phyloP scores from a whole-genome alignment of 148 eudicot species.

The Linanthus parryae region DNA sequence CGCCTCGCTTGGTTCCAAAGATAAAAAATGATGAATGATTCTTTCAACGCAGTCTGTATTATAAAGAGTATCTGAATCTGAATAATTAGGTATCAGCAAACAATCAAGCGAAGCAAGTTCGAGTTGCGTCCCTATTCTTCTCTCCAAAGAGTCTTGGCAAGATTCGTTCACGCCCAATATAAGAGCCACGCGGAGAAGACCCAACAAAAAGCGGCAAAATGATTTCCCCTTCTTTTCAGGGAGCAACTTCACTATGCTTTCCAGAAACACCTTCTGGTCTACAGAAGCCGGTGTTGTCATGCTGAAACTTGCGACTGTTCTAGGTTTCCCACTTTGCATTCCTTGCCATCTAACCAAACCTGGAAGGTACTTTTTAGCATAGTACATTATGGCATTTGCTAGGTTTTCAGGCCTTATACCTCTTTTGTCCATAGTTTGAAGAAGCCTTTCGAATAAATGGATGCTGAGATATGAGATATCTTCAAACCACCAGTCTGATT shows the following conservation, averaged over 20 bases:
- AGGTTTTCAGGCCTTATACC: constrained; percentile 70
- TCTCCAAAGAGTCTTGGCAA: constrained; percentile 70
- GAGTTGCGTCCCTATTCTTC: constrained; percentile 74
- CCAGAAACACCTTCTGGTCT: constrained; percentile 60
- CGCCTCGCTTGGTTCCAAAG: constrained; percentile 26
- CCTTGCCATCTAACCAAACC: constrained; percentile 83
- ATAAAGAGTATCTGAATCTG: constrained; percentile 75
- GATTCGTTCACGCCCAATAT: constrained; percentile 59
- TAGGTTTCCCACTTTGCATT: constrained; percentile 32
- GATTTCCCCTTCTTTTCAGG: constrained; percentile 78
- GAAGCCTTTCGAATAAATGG: constrained; percentile 58
- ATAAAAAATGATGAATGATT: constrained; percentile 56
- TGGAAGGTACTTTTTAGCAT: constrained; percentile 69
- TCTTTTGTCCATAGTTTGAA: constrained; percentile 58
- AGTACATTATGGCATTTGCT: constrained; percentile 71
- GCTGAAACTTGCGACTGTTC: constrained; percentile 80
- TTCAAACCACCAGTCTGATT: constrained; percentile 97
- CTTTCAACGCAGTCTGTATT: constrained; percentile 76
- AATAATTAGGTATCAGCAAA: constrained; percentile 75
- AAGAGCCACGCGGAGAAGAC: constrained; percentile 77
- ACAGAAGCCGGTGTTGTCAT: constrained; percentile 62
- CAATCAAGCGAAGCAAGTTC: constrained; percentile 75
- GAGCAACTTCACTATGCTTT: constrained; percentile 58
- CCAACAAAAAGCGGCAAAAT: constrained; percentile 74
- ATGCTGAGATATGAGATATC: constrained; percentile 71